These are phyloP conservation scores for Pyrenophora graminea DNA, from an alignment of 2,329 filamentous ascomycete genomes.

Conservation along the genomic window DNA sequence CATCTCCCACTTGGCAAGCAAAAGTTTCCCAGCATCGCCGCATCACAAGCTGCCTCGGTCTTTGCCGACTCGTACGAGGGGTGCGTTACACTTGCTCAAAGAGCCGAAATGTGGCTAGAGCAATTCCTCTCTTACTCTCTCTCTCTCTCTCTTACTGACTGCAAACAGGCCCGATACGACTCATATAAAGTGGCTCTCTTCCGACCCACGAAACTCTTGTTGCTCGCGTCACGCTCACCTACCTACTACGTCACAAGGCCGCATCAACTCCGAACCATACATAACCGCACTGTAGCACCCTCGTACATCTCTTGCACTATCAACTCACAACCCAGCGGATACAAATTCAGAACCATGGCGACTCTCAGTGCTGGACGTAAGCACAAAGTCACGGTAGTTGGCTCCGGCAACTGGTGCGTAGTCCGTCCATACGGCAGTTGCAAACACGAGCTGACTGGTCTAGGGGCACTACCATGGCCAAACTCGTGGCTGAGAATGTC, in stretches of 20 bases:
- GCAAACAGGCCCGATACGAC: slow-evolving; percentile 11
- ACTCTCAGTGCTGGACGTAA: slow-evolving; percentile 64
- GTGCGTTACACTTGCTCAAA: slow-evolving; percentile 19
- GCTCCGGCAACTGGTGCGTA: slow-evolving; percentile 90
- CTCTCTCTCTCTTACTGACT: slow-evolving; percentile 17
- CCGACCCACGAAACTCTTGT: slow-evolving; percentile 18
- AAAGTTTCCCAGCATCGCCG: slow-evolving; percentile 32
- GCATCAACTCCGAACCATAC: slow-evolving; percentile 18
- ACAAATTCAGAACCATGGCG: slow-evolving; percentile 48
- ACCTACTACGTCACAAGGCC: slow-evolving; percentile 24
- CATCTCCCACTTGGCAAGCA: slow-evolving; percentile 19
- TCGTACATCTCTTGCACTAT: slow-evolving; percentile 10
- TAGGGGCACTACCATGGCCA: slow-evolving; percentile 95
- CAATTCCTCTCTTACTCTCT: slow-evolving; percentile 12
- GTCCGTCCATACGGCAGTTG: not conserved
- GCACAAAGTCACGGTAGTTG: slow-evolving; percentile 92
- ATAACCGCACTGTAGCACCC: slow-evolving; percentile 9
- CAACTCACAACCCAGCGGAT: slow-evolving; percentile 4
- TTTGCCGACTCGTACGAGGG: slow-evolving; percentile 22
- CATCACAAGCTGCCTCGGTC: slow-evolving; percentile 45
- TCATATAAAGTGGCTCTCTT: slow-evolving; percentile 32
- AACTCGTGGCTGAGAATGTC: slow-evolving; percentile 94
- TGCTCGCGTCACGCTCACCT: slow-evolving; percentile 16
- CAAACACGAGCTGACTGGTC: slow-evolving; percentile 12
- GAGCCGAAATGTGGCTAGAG: slow-evolving; percentile 30